Evolutionary conservation across 1,284 basidiomycete species (phyloP), one percentile per base, ranked within the genome.

Genomic region (Fomitopsis pinicola): DNA sequence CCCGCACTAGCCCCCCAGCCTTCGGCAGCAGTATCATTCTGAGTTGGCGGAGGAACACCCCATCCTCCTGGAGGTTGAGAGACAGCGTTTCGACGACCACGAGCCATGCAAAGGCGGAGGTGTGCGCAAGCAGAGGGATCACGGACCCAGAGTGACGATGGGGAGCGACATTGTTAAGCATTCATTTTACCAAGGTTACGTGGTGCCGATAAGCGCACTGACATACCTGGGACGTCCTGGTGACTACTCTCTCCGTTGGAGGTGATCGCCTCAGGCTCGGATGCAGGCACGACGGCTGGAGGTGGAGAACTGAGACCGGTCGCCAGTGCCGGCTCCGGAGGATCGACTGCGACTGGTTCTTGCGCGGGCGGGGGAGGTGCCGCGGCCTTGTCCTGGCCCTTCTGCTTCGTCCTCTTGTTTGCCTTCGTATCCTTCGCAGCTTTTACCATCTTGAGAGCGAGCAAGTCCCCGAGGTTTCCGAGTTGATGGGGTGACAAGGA

Each of bases 1-100:
- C 5, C 26, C 14, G 50, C 33, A 30, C 15, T 26, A 33, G 33
- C 33, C 6, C 50, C 50, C 50, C 33, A 53, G 35, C 36, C 62
- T 35, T 55, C 53, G 35, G 54, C 59, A 19, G 57, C 59, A 14
- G 50, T 56, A 26, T 63, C 63, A n/a, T 58, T 62, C 10, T 67
- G 64, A 4, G 56, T 58, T 3, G 38, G 5, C 30, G 30, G 30
- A 33, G 30, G 9, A n/a, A 48, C 44, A 35, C 54, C 57, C 68
- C 65, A 67, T 42, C 64, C 62, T 14, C 45, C 63, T 67, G 63
- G 42, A 19, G 62, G 62, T 38, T 64, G 65, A 5, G 67, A 63
- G 17, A 67, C 59, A 44, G 62, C 60, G 58, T 66, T 67, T 58
- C 59, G 64, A 59, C 58, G 57, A 35, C 44, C 40, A 42, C 50